These are phyloP conservation scores for Barnettozyma pratensis DNA, from an alignment of 805 yeast species.

Conservation along the genomic window DNA sequence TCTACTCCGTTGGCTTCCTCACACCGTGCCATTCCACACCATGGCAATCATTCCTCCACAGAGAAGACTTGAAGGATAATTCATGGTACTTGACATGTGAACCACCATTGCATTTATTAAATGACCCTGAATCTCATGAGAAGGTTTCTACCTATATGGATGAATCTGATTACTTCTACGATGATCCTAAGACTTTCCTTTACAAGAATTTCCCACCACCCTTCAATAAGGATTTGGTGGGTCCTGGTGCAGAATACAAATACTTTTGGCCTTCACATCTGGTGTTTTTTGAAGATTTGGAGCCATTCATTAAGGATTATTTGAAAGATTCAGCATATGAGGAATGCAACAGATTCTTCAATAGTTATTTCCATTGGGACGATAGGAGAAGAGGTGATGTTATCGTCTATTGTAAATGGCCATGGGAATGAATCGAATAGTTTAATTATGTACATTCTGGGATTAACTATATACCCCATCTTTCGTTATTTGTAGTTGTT, in stretches of 20 bases:
- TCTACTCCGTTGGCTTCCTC: conserved; percentile 65
- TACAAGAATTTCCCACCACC: conserved; percentile 43
- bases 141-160: conserved; percentile 57
- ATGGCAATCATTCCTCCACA: conserved; percentile 79
- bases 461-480: conserved; percentile 13
- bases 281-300: conserved; percentile 65
- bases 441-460: not conserved
- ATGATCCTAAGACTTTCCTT: conserved; percentile 57
- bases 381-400: conserved; percentile 73
- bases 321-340: conserved; percentile 39
- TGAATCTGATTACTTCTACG: conserved; percentile 82
- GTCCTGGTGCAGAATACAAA: conserved; percentile 26
- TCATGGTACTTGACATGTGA: conserved; percentile 87
- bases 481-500: conserved; percentile 3
- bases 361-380: conserved; percentile 85
- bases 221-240: conserved; percentile 17
- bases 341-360: conserved; percentile 58
- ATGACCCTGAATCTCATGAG: conserved; percentile 23
- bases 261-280: conserved; percentile 70
- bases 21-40: conserved; percentile 99
- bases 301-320: conserved; percentile 36
- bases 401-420: conserved; percentile 48
- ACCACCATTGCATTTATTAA: conserved; percentile 59
- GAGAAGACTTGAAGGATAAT: conserved; percentile 32
- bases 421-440: conserved; percentile 25